A percentile compares a stretch with the other conserved stretches of the same genome.
phyloP scores from a whole-genome alignment of 768 basidiomycete genomes.

The Boletellus ananiceps region DNA sequence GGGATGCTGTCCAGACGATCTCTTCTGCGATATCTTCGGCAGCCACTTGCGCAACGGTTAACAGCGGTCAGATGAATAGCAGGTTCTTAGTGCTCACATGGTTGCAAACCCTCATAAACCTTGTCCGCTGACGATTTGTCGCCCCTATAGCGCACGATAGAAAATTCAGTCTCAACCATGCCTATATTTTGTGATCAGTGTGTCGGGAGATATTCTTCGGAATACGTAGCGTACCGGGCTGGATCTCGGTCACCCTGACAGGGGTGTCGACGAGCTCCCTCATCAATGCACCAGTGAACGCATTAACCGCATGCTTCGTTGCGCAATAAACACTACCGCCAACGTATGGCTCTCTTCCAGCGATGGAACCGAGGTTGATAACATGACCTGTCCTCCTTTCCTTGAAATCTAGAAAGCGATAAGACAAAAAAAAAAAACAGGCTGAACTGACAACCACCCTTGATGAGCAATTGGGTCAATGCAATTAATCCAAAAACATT shows the following conservation, averaged over 20 bases:
- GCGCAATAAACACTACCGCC: constrained; percentile 94
- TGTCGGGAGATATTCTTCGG: not conserved
- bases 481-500: constrained; percentile 84
- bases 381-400: constrained; percentile 75
- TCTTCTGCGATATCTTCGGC: constrained; percentile 93
- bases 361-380: constrained; percentile 94
- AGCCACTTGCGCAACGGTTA: constrained; percentile 46
- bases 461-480: constrained; percentile 71
- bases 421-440: not conserved
- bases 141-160: constrained; percentile 83
- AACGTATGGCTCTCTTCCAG: constrained; percentile 81
- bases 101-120: constrained; percentile 86
- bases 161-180: constrained; percentile 93
- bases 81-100: constrained; percentile 49
- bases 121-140: constrained; percentile 78
- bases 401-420: constrained; percentile 60
- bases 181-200: constrained; percentile 35
- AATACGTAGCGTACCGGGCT: constrained; percentile 58
- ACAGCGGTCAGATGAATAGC: not conserved
- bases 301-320: constrained; percentile 80
- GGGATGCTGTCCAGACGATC: constrained; percentile 93
- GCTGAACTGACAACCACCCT: constrained; percentile 33
- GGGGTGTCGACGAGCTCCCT: constrained; percentile 89
- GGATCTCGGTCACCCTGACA: constrained; percentile 91
- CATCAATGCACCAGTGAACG: constrained; percentile 79